Evolutionary conservation across 148 eudicot genomes (phyloP).

Genomic region (Vaccinium vitisidaea): DNA sequence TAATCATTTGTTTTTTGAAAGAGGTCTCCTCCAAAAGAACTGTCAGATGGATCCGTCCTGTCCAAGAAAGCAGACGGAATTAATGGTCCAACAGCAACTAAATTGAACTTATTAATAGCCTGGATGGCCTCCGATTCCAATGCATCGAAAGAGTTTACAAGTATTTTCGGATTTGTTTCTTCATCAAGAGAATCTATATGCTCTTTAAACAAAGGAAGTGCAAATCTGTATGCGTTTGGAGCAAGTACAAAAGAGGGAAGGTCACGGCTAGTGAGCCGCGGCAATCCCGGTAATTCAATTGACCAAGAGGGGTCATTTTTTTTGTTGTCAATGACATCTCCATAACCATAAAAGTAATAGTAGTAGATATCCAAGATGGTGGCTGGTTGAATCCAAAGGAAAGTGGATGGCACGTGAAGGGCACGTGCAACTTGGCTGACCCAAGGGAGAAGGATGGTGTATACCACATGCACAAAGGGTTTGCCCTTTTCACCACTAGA

Average conservation of each 20-base stretch:
- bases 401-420: conserved; percentile 33
- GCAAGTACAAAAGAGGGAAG: not conserved
- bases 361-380: conserved; percentile 37
- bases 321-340: not conserved
- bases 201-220: not conserved
- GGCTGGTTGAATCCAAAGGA: conserved; percentile 39
- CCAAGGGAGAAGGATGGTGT: conserved; percentile 41
- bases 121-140: not conserved
- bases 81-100: not conserved
- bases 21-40: conserved; percentile 12
- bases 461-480: conserved; percentile 37
- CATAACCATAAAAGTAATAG: conserved; percentile 29
- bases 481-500: conserved; percentile 19
- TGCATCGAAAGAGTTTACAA: not conserved
- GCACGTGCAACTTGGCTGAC: conserved; percentile 42
- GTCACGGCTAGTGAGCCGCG: conserved; percentile 30
- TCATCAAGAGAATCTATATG: not conserved
- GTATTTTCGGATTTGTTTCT: conserved; percentile 1
- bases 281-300: conserved; percentile 37
- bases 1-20: conserved; percentile 25
- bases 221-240: not conserved
- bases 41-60: not conserved
- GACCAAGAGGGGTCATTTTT: conserved; percentile 11
- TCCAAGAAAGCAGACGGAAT: not conserved
- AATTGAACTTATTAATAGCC: not conserved